Base-by-base conservation (phyloP, 371 early-diverging fungal genomes). In the Mortierella sp. region DNA sequence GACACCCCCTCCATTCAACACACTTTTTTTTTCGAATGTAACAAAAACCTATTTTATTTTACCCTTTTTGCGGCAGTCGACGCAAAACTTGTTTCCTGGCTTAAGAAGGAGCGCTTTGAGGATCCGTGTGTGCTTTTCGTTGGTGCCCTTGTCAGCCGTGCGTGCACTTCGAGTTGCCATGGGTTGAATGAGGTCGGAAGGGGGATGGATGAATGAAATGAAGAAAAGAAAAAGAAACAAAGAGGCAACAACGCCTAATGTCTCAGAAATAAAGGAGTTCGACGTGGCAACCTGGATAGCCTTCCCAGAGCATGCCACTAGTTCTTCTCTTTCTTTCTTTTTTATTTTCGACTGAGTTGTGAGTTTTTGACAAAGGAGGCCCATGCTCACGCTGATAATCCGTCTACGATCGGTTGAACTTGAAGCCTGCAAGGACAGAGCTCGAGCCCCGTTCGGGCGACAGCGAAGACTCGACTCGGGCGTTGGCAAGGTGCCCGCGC, bases 31-130 rank as follows among this genome's bases (percentile, higher is more conserved):
- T 22, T 47, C 47, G n/a, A 16, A 48, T 5, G n/a, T n/a, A 61
- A 37, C 48, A 48, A 34, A n/a, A n/a, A n/a, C n/a, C n/a, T n/a
- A n/a, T n/a, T n/a, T n/a, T n/a, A n/a, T n/a, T n/a, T n/a, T 85
- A 94, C 95, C 95, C 88, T 94, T 93, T 77, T 92, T 91, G 65
- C 93, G 87, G 87, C 96, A 96, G 79, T 95, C 95, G 50, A 93
- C 95, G 76, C 97, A 97, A 58, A 87, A 88, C 55, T 90, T 90
- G 87, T 97, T 96, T 61, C 90, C 92, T 10, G 92, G 89, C 73
- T 89, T 85, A 76, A 89, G 88, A 83, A 95, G 88, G 31, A 95
- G 89, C 22, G 90, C 87, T 80, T 94, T 94, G 61, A 95, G 85
- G 39, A 94, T 89, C 70, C 88, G 88, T 2, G 92, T 65, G 80